Base-by-base conservation (phyloP, 495 filamentous ascomycete genomes). In the Penicillium maclennaniae region DNA sequence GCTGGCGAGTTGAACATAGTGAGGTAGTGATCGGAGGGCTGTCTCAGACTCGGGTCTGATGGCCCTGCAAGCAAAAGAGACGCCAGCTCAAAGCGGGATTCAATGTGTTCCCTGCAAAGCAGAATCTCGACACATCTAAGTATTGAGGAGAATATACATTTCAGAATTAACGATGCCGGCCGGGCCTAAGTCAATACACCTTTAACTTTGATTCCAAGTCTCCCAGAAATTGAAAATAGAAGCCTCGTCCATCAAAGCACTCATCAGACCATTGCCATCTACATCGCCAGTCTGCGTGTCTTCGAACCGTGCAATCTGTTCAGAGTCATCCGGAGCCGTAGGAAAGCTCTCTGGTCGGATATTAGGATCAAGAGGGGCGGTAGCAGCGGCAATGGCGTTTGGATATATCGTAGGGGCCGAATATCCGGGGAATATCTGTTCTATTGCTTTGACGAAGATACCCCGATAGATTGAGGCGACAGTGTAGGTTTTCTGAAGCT, bases 401-500 rank as follows among this genome's bases (percentile, higher is more conserved):
- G 52, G 45, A 17, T 27, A 23, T 6, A 27, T 47, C 4, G 31
- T 34, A 21, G 51, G 58, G 8, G 37, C 44, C 6, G 44, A 38
- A 16, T 62, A 61, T 14, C 51, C 55, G 4, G 67, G 61, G 34
- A 60, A 69, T 7, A 70, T 55, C 12, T 62, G 55, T 20, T 63
- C 62, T 9, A 72, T 68, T 10, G 62, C 69, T 36, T 61, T 64
- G 15, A 55, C 39, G 43, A 70, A 72, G 7, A 72, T 63, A 5
- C 55, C 67, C 1, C 65, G 67, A 38, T 66, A 70, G 1, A 72
- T 49, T 5, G 68, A 72, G 26, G 63, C 68, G 3, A 61, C 60
- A 0, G 66, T 62, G 40, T 74, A 73, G 3, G 65, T 67, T 9
- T 70, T 58, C 41, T 69, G 66, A 34, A 76, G 45, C 46, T 74